These are phyloP conservation scores for Calonectria pseudoturangicola DNA, from an alignment of 2,329 filamentous ascomycete genomes.

Conservation along the genomic window DNA sequence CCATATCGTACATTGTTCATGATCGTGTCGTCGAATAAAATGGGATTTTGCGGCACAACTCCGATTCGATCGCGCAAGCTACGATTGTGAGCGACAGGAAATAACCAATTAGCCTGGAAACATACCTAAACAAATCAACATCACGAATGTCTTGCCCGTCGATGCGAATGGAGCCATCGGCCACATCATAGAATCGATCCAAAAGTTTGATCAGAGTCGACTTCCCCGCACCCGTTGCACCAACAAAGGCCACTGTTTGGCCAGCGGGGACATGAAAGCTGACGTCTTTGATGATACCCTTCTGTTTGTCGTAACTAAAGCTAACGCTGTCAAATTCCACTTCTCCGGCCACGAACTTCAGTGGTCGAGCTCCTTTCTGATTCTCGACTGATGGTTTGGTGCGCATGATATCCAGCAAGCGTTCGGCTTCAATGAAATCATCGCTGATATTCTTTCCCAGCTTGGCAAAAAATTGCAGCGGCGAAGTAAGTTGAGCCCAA, in stretches of 20 bases:
- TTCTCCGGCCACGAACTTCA: slow-evolving; percentile 71
- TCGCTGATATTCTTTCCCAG: slow-evolving; percentile 74
- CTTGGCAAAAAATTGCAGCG: slow-evolving; percentile 80
- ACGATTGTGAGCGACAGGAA: slow-evolving; percentile 47
- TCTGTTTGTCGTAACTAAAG: slow-evolving; percentile 77
- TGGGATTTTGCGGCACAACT: slow-evolving; percentile 73
- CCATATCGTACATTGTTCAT: slow-evolving; percentile 77
- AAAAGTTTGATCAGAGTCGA: slow-evolving; percentile 76
- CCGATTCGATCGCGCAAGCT: slow-evolving; percentile 73
- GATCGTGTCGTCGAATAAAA: slow-evolving; percentile 75
- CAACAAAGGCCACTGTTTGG: slow-evolving; percentile 76
- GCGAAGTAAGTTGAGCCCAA: slow-evolving; percentile 83
- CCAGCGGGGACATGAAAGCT: slow-evolving; percentile 71
- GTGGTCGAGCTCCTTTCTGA: slow-evolving; percentile 68
- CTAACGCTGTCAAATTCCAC: slow-evolving; percentile 73
- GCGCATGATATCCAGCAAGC: slow-evolving; percentile 74
- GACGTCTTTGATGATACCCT: slow-evolving; percentile 73
- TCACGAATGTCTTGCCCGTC: slow-evolving; percentile 75
- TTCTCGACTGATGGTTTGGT: slow-evolving; percentile 74
- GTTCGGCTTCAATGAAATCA: slow-evolving; percentile 75
- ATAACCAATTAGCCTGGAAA: background rate
- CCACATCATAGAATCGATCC: slow-evolving; percentile 76
- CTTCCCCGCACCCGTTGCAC: slow-evolving; percentile 76
- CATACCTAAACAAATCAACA: slow-evolving; percentile 69
- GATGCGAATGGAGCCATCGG: slow-evolving; percentile 70